phyloP scores from a whole-genome alignment of 1,139 yeast species.

The Diutina catenulata region DNA sequence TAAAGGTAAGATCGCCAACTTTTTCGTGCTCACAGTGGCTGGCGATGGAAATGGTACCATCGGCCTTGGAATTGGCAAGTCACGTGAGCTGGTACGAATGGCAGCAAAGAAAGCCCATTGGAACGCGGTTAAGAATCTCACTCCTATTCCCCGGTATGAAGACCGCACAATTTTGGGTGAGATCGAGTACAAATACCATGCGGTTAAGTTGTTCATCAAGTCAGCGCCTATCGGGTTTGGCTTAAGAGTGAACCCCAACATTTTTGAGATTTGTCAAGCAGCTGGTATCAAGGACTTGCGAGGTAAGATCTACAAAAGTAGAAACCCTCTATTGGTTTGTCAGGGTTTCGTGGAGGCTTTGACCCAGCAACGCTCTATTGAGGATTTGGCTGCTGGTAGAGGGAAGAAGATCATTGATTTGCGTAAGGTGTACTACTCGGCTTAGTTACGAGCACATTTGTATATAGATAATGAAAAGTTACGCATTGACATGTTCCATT shows the following conservation, averaged over 20 bases:
- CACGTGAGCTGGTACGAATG: conserved; percentile 61
- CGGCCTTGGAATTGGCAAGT: conserved; percentile 94
- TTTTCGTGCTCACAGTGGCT: conserved; percentile 77
- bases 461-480: conserved; percentile 2
- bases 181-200: conserved; percentile 74
- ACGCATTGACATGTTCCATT: too few relatives aligned
- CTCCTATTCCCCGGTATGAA: conserved; percentile 77
- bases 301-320: conserved; percentile 82
- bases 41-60: conserved; percentile 92
- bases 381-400: conserved; percentile 82
- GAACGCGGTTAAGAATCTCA: conserved; percentile 85
- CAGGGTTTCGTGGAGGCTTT: conserved; percentile 87
- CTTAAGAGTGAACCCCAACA: conserved; percentile 79
- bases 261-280: conserved; percentile 85
- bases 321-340: conserved; percentile 91
- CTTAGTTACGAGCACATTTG: too few relatives aligned
- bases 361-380: conserved; percentile 66
- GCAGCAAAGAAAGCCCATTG: conserved; percentile 85
- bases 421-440: conserved; percentile 77
- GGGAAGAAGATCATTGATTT: conserved; percentile 94
- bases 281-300: conserved; percentile 92
- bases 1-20: conserved; percentile 82
- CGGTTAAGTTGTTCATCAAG: conserved; percentile 69
- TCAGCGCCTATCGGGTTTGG: conserved; percentile 95
- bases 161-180: conserved; percentile 85